phyloP scores from a whole-genome alignment of 2,329 filamentous ascomycete species.

The Chaetomium strumarium region DNA sequence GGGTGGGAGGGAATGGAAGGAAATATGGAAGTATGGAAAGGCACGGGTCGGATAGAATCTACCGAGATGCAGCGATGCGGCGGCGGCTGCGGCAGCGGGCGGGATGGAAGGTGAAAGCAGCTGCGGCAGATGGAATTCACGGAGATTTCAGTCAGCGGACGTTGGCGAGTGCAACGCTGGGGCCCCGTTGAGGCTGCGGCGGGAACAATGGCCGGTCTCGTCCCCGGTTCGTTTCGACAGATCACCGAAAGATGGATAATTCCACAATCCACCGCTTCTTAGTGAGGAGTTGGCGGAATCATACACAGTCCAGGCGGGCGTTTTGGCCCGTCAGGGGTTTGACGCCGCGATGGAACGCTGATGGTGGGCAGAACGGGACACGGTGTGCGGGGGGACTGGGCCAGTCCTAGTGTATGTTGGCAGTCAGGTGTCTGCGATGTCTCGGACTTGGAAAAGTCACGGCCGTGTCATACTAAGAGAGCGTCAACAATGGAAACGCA shows the following conservation, averaged over 20 bases:
- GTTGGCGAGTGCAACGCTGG: background rate
- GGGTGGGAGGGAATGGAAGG: background rate
- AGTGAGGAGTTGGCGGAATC: background rate
- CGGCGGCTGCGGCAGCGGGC: background rate
- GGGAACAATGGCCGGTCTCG: slow-evolving; percentile 4
- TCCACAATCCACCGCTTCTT: no score
- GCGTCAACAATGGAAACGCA: background rate
- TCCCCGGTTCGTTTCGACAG: slow-evolving; percentile 13
- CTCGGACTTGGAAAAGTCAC: background rate
- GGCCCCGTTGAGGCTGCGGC: slow-evolving; percentile 10
- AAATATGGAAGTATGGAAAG: background rate
- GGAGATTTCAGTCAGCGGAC: background rate
- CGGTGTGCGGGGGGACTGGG: background rate
- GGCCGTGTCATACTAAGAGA: slow-evolving; percentile 1
- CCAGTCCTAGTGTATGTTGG: background rate
- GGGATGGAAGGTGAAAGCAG: background rate
- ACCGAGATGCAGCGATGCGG: background rate
- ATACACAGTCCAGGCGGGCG: slow-evolving; percentile 5
- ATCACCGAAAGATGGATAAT: background rate
- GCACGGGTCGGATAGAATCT: background rate
- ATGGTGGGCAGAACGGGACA: slow-evolving; percentile 11
- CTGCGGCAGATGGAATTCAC: background rate
- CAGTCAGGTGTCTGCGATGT: background rate
- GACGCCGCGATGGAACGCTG: slow-evolving; percentile 16
- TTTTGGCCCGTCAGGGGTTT: slow-evolving; percentile 6